phyloP scores from a whole-genome alignment of 2,329 filamentous ascomycete genomes.

The Aspergillus alliaceus region DNA sequence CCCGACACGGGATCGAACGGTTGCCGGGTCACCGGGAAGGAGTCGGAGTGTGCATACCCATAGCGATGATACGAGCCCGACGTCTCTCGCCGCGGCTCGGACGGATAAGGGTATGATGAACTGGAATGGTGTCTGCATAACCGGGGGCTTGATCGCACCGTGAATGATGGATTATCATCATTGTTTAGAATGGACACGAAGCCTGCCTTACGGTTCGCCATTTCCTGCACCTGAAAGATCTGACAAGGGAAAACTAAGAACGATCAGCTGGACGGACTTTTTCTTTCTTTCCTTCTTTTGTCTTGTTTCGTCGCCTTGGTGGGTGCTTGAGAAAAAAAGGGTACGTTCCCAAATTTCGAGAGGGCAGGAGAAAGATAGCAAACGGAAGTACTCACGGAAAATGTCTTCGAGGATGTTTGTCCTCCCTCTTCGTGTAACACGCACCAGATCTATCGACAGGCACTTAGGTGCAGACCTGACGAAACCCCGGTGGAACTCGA shows the following conservation, averaged over 20 bases:
- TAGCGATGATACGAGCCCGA: conserved; percentile 20
- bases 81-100: conserved; percentile 18
- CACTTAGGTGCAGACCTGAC: conserved; percentile 23
- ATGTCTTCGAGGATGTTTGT: conserved; percentile 35
- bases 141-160: conserved; percentile 36
- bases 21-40: conserved; percentile 24
- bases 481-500: conserved; percentile 20
- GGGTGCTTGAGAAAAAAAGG: neutral
- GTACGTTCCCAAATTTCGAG: neutral
- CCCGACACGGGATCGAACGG: conserved; percentile 27
- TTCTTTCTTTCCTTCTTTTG: too few relatives aligned
- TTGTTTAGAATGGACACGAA: conserved; percentile 49
- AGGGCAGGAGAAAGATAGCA: conserved; percentile 3
- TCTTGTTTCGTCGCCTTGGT: neutral
- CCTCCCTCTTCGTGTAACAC: conserved; percentile 31
- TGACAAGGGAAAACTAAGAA: conserved; percentile 7
- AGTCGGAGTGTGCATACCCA: conserved; percentile 24
- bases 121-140: conserved; percentile 22
- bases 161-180: conserved; percentile 49
- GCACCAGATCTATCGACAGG: conserved; percentile 28
- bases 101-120: conserved; percentile 22
- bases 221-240: conserved; percentile 17
- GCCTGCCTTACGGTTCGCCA: conserved; percentile 34
- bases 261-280: neutral
- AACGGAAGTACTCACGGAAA: conserved; percentile 7